Base-by-base conservation (phyloP, 768 basidiomycete species). In the Lyophyllum shimeji region DNA sequence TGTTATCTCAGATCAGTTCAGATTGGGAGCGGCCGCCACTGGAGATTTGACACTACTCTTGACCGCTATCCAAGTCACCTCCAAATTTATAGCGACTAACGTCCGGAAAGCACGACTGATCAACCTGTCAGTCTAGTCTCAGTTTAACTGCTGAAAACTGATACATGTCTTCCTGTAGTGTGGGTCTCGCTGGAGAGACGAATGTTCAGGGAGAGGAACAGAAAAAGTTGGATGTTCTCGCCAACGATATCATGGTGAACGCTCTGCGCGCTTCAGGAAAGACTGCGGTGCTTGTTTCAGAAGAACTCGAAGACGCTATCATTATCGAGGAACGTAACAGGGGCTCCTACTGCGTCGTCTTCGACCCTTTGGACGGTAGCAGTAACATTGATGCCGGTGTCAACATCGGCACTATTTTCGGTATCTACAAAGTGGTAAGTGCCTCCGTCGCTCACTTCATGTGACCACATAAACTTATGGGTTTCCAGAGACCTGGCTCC, bases 231-330 rank as follows among this genome's bases (percentile, higher is more conserved):
- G 95, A 97, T 67, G 88, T 97, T n/a, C 79, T 97, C 29, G 90
- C 94, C 13, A 98, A 99, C 70, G 95, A 99, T 70, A 99, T 99
- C 81, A 98, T 99, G 97, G 83, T 98, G 65, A 98, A 98, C 67
- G 89, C 95, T 46, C 83, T 99, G 31, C 85, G 93, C 40, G 95
- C 95, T 2, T 95, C 92, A n/a, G 94, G 97, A 51, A 97, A 95
- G 82, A 92, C 88, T 7, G 90, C 94, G 13, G 97, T 99, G 13
- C 89, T 99, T 63, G 94, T 99, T 59, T 95, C 94, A 17, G 97
- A 99, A 72, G 95, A 98, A 67, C 80, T 93, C 62, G 94, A 97
- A 9, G 84, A 97, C 20, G 94, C 95, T 17, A 84, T 98, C 73
- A 82, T 98, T 70, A 90, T 95, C 69, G 91, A 93, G 60, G 87